Evolutionary conservation across 2,329 filamentous ascomycete genomes (phyloP).

Genomic region (Drechslerella dactyloides): DNA sequence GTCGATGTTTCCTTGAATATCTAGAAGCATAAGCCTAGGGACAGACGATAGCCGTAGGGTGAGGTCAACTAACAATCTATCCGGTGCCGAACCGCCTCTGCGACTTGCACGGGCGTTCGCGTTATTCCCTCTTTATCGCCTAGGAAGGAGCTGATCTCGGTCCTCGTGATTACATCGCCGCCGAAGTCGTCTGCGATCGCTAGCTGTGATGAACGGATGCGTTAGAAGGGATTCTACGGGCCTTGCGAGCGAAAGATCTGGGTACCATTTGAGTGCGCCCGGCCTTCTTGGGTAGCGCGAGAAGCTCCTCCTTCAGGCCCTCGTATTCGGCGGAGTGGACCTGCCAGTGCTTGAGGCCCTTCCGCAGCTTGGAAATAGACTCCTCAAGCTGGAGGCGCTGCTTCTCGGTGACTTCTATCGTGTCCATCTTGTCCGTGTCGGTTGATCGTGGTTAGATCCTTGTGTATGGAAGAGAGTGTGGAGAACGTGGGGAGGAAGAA

Average conservation of each 20-base stretch:
- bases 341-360: slow-evolving; percentile 84
- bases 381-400: slow-evolving; percentile 77
- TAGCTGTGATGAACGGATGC: slow-evolving; percentile 52
- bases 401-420: slow-evolving; percentile 69
- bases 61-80: slow-evolving; percentile 68
- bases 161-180: slow-evolving; percentile 69
- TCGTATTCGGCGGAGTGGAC: slow-evolving; percentile 93
- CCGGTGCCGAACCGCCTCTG: slow-evolving; percentile 72
- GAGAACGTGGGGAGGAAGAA: slow-evolving; percentile 8
- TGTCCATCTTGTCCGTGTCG: slow-evolving; percentile 26
- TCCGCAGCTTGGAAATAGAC: slow-evolving; percentile 74
- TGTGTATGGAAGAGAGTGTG: too few species aligned
- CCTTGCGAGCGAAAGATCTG: background rate
- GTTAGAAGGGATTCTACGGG: background rate
- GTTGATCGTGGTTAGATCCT: slow-evolving; percentile 62
- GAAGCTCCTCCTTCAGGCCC: slow-evolving; percentile 80
- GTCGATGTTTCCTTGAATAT: slow-evolving; percentile 80
- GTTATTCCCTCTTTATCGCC: slow-evolving; percentile 60
- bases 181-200: slow-evolving; percentile 66
- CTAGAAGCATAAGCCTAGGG: slow-evolving; percentile 52
- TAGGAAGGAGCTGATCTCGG: slow-evolving; percentile 66
- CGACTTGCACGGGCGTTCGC: slow-evolving; percentile 68
- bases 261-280: slow-evolving; percentile 64
- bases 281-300: slow-evolving; percentile 63
- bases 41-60: background rate